Conservation (phyloP, 768 basidiomycete species). For the Postia placenta region DNA sequence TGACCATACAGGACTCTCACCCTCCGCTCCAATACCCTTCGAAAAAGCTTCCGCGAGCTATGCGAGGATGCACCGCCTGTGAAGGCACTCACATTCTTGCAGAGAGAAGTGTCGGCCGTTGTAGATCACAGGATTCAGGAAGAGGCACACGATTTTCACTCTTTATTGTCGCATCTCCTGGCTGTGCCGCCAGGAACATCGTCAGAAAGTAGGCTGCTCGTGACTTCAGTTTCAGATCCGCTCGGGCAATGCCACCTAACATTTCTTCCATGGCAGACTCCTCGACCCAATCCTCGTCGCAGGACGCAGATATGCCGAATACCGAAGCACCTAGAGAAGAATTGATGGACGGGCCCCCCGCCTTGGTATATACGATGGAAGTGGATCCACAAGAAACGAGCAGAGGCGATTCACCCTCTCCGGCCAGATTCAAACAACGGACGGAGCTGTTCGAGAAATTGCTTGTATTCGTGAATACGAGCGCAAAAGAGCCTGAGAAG, state of each 20-base stretch:
- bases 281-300: too few species aligned
- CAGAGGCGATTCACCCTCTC: slow-evolving; percentile 27
- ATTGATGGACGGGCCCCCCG: too few species aligned
- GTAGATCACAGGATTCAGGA: slow-evolving; percentile 62
- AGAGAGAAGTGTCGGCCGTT: slow-evolving; percentile 60
- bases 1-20: too few species aligned
- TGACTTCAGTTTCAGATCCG: too few species aligned
- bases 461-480: slow-evolving; percentile 54
- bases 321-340: not conserved
- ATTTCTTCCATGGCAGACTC: too few species aligned
- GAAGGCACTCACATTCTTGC: slow-evolving; percentile 66
- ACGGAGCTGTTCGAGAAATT: slow-evolving; percentile 65
- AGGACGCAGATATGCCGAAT: too few species aligned
- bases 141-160: slow-evolving; percentile 59
- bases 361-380: too few species aligned
- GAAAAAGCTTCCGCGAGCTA: slow-evolving; percentile 87
- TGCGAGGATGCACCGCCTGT: slow-evolving; percentile 56
- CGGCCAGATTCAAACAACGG: slow-evolving; percentile 53
- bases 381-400: slow-evolving; percentile 21
- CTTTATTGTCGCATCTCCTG: slow-evolving; percentile 60
- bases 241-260: too few species aligned
- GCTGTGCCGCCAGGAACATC: slow-evolving; percentile 11
- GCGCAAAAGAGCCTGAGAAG: slow-evolving; percentile 61
- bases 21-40: too few species aligned
- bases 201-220: too few species aligned